Base-by-base conservation (phyloP, 352 stramenopile species). In the Globisporangium mamillatum region DNA sequence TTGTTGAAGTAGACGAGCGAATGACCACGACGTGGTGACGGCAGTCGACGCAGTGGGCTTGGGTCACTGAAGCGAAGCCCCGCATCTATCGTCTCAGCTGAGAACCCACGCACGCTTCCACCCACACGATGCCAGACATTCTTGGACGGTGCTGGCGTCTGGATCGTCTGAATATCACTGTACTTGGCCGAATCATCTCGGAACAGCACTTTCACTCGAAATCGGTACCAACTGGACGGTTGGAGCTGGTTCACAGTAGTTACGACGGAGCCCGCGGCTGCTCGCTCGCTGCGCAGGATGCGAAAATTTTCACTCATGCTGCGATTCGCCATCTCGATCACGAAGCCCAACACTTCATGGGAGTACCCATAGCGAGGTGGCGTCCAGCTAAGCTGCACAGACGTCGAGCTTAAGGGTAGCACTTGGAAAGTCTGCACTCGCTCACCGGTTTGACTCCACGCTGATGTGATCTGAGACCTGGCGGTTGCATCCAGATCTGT, bases 11-110 rank as follows among this genome's bases (percentile, higher is more conserved):
- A 68, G 9, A 79, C 82, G 32, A 91, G 73, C 18, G 81, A 79
- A 57, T 93, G 85, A 16, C 85, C 85, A 20, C 85, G 82, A 20
- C 85, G 76, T 16, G 80, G 74, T 1, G 85, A 93, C 9, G 85
- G 85, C 0, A 82, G 52, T 1, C 74, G 64, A 6, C 74, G 68
- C 27, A 79, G 58, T 0, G 83, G 79, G 6, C 61, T 59, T 5
- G 72, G 52, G 32, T 80, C 76, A 5, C 70, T 76, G 18, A 66
- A 64, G 0, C 71, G 75, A 34, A 82, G 60, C 0, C 80, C 81
- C 20, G 80, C 72, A 38, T 69, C 64, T 20, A 72, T 79, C 7
- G 36, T 67, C 36, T 81, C 68, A 54, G 85, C 76, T 46, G 76
- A 52, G 20, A 86, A 57, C 1, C 62, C 69, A 29, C 80, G 75